These are phyloP conservation scores for Mycotypha africana DNA, from an alignment of 371 early-diverging fungal genomes.

Conservation along the genomic window DNA sequence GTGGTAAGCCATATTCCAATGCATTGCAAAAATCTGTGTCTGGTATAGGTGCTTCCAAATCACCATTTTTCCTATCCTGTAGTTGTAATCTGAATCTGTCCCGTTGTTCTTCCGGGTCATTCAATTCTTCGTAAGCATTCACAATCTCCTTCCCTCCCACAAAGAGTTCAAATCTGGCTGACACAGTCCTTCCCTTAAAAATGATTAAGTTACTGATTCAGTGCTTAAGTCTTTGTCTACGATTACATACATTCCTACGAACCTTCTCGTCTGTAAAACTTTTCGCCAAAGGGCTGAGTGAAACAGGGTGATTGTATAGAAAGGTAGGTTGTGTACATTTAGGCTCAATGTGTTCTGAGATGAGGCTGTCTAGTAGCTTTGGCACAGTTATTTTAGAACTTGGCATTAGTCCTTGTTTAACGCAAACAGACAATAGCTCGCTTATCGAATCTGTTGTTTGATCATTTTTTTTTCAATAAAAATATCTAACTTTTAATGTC, in stretches of 20 bases:
- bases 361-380: conserved; percentile 86
- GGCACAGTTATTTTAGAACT: too few species aligned
- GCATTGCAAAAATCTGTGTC: conserved; percentile 89
- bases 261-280: conserved; percentile 35
- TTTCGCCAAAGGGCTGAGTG: conserved; percentile 95
- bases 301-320: conserved; percentile 84
- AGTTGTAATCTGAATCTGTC: conserved; percentile 74
- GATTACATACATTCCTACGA: too few species aligned
- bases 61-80: conserved; percentile 65
- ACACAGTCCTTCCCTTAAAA: conserved; percentile 38
- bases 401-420: too few species aligned
- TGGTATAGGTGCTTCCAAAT: conserved; percentile 77
- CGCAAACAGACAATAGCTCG: too few species aligned
- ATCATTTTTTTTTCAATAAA: too few species aligned
- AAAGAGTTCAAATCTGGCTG: conserved; percentile 94
- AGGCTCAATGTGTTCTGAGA: conserved; percentile 90
- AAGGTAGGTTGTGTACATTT: conserved; percentile 93
- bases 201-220: not conserved
- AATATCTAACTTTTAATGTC: too few species aligned
- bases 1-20: conserved; percentile 94
- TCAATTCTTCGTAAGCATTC: conserved; percentile 99
- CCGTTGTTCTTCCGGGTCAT: conserved; percentile 96
- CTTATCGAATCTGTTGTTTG: too few species aligned
- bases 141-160: conserved; percentile 90
- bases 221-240: too few species aligned